Evolutionary conservation across 2,329 filamentous ascomycete genomes (phyloP).

Genomic region (Ceratocystis ficicola): DNA sequence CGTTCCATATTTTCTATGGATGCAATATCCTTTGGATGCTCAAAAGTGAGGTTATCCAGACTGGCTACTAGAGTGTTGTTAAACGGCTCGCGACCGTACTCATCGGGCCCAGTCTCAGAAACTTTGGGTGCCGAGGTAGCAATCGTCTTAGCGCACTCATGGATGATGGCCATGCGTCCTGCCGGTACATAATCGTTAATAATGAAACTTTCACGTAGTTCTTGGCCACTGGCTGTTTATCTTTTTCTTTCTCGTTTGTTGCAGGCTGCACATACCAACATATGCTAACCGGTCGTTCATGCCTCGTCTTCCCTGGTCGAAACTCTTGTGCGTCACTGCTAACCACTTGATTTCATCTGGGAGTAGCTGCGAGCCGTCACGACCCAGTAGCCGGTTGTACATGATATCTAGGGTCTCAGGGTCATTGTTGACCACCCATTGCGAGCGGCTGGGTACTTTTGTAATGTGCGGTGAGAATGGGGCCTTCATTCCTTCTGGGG

Average conservation of each 20-base stretch:
- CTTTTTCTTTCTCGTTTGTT: background rate
- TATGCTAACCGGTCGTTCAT: constrained; percentile 83
- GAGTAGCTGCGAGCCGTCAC: constrained; percentile 58
- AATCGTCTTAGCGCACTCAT: constrained; percentile 40
- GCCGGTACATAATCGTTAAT: constrained; percentile 13
- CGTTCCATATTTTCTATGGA: constrained; percentile 52
- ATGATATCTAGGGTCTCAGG: constrained; percentile 62
- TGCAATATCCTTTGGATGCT: constrained; percentile 49
- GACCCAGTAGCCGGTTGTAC: constrained; percentile 65
- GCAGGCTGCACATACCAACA: constrained; percentile 22
- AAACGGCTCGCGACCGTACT: constrained; percentile 52
- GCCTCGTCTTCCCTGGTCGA: constrained; percentile 84
- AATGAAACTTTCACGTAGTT: background rate
- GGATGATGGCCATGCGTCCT: constrained; percentile 27
- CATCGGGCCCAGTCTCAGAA: constrained; percentile 31
- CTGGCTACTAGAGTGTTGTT: constrained; percentile 56
- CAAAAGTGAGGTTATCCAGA: constrained; percentile 56
- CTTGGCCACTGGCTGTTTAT: background rate
- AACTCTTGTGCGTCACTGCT: constrained; percentile 94
- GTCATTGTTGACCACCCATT: constrained; percentile 62
- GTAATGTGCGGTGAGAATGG: constrained; percentile 50
- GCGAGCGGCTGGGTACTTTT: constrained; percentile 40
- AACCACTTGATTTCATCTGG: constrained; percentile 93
- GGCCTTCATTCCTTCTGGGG: constrained; percentile 57
- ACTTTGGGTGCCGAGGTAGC: constrained; percentile 35